Percentiles rank a stretch among this genome's conserved stretches.
Evolutionary conservation across 805 yeast genomes (phyloP).

Genomic region (Saccharomyces mikatae): DNA sequence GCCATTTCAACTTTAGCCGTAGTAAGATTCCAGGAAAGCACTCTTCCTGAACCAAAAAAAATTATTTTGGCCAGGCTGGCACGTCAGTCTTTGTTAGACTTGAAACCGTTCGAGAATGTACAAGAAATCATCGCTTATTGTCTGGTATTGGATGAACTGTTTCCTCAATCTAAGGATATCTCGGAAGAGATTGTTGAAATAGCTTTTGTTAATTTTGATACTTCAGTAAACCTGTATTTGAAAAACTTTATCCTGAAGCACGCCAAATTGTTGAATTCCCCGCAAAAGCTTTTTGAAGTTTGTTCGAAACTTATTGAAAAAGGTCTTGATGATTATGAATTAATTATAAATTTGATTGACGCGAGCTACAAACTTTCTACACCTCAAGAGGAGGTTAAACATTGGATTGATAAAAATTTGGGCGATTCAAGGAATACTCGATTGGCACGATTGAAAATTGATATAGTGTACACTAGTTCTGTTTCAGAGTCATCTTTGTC

Average conservation of each 20-base stretch:
- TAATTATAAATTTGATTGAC: slow-evolving; percentile 28
- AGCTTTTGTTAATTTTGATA: slow-evolving; percentile 27
- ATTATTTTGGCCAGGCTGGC: slow-evolving; percentile 55
- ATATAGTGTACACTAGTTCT: slow-evolving; percentile 15
- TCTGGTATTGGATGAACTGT: slow-evolving; percentile 36
- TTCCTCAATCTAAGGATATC: slow-evolving; percentile 24
- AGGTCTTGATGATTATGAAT: slow-evolving; percentile 58
- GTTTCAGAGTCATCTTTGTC: slow-evolving; percentile 27
- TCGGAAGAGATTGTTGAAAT: slow-evolving; percentile 31
- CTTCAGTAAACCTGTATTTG: slow-evolving; percentile 51
- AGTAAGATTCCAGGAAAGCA: slow-evolving; percentile 34
- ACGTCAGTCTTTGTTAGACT: slow-evolving; percentile 43
- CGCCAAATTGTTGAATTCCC: slow-evolving; percentile 35
- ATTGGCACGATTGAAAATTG: slow-evolving; percentile 45
- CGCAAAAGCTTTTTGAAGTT: slow-evolving; percentile 37
- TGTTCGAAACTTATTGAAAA: slow-evolving; percentile 40
- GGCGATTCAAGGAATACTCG: slow-evolving; percentile 46
- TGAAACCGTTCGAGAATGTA: slow-evolving; percentile 44
- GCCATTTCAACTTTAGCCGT: slow-evolving; percentile 40
- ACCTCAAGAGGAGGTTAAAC: slow-evolving; percentile 33
- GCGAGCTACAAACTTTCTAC: slow-evolving; percentile 56
- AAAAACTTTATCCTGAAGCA: slow-evolving; percentile 45
- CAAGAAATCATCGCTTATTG: slow-evolving; percentile 63
- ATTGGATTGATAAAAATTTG: slow-evolving; percentile 20
- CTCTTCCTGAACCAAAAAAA: slow-evolving; percentile 38